A percentile compares a stretch with the other conserved stretches of the same genome.
Evolutionary conservation across 164 flowering plant species (phyloP).

Genomic region (Cinnamomum micranthum): DNA sequence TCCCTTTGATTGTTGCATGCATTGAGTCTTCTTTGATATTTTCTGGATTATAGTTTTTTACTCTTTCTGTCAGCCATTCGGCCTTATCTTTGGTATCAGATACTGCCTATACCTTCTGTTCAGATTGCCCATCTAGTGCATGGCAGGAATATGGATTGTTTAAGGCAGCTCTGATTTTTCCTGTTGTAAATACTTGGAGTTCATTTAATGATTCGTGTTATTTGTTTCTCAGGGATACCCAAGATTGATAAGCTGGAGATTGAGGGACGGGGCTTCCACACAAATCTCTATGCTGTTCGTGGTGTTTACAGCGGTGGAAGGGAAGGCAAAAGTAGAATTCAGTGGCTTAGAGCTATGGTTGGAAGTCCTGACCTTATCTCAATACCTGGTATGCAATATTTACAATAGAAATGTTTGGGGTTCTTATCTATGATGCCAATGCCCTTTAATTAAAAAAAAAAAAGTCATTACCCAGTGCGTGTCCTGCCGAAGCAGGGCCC

Average conservation of each 20-base stretch:
- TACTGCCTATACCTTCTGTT: background rate
- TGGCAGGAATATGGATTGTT: background rate
- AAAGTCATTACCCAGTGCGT: too few relatives aligned
- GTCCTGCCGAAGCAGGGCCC: too few relatives aligned
- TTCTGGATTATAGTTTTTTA: too few relatives aligned
- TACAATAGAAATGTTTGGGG: background rate
- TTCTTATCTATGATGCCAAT: background rate
- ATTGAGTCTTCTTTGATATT: too few relatives aligned
- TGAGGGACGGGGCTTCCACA: constrained; percentile 96
- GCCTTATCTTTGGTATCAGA: too few relatives aligned
- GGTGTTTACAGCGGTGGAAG: constrained; percentile 90
- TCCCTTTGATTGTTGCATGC: too few relatives aligned
- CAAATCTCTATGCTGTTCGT: constrained; percentile 92
- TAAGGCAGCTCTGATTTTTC: background rate
- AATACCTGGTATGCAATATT: constrained; percentile 57
- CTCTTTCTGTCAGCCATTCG: too few relatives aligned
- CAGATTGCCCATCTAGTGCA: background rate
- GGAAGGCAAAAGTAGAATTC: constrained; percentile 95
- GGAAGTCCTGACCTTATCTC: constrained; percentile 99
- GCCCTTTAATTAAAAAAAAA: too few relatives aligned
- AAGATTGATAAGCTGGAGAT: constrained; percentile 83
- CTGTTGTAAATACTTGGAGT: background rate
- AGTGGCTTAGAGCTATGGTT: constrained; percentile 99
- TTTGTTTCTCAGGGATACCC: constrained; percentile 61
- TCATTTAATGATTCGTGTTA: background rate